phyloP scores from a whole-genome alignment of 1,284 basidiomycete species.

The Ceratobasidium theobromae region DNA sequence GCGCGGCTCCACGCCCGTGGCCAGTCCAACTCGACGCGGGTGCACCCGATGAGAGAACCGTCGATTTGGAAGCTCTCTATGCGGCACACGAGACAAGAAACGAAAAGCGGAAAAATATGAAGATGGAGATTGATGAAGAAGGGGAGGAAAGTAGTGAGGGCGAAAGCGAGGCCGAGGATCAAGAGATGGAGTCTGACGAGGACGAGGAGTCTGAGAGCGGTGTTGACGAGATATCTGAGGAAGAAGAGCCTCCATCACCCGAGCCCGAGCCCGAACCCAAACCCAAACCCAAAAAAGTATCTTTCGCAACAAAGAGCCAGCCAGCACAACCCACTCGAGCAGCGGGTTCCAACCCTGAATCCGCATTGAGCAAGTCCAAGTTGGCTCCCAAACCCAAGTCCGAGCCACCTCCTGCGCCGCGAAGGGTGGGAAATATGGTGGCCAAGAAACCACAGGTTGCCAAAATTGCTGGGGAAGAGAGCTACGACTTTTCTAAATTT shows the following conservation, averaged over 20 bases:
- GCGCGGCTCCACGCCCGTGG: conserved; percentile 33
- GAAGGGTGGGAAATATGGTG: conserved; percentile 1
- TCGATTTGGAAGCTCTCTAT: conserved; percentile 41
- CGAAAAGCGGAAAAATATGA: conserved; percentile 61
- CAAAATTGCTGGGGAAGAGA: neutral
- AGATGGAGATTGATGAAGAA: conserved; percentile 47
- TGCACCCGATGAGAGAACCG: conserved; percentile 48
- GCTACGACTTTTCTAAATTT: conserved; percentile 23
- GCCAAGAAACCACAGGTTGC: neutral
- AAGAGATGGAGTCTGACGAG: conserved; percentile 57
- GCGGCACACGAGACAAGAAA: conserved; percentile 47
- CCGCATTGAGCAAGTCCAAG: conserved; percentile 3
- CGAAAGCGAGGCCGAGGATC: conserved; percentile 58
- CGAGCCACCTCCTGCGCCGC: neutral
- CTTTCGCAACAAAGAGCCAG: conserved; percentile 40
- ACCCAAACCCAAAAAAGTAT: conserved; percentile 56
- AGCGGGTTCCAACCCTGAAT: neutral
- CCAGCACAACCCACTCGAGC: neutral
- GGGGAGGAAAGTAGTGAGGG: conserved; percentile 43
- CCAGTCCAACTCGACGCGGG: conserved; percentile 45
- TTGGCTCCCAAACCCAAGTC: neutral
- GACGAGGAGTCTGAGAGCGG: conserved; percentile 39
- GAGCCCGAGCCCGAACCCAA: conserved; percentile 56
- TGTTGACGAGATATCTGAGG: conserved; percentile 41
- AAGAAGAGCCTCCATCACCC: conserved; percentile 37